Evolutionary conservation across 2,329 filamentous ascomycete genomes (phyloP).

Genomic region (Graphilbum sp.): DNA sequence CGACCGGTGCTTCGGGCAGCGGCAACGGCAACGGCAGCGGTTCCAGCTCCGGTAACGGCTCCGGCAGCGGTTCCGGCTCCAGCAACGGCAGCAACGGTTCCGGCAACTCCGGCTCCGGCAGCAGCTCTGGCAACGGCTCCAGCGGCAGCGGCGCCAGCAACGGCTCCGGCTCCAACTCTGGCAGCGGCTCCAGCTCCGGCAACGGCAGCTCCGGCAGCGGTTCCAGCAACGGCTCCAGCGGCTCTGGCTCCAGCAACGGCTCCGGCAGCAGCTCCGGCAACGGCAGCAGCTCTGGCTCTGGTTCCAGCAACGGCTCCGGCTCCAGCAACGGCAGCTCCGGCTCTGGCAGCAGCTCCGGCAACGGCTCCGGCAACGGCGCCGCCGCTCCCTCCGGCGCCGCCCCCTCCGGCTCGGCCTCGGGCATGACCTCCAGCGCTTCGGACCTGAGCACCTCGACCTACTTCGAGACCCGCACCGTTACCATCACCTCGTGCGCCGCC

Average conservation of each 20-base stretch:
- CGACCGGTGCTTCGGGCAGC: too few species aligned
- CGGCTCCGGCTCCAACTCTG: conserved; percentile 1
- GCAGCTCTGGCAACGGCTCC: too few species aligned
- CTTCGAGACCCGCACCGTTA: conserved; percentile 12
- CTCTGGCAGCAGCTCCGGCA: conserved; percentile 7
- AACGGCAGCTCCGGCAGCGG: too few species aligned
- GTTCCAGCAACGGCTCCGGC: conserved; percentile 1
- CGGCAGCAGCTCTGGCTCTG: conserved; percentile 1
- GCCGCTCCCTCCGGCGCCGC: conserved; percentile 11
- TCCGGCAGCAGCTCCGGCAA: not conserved
- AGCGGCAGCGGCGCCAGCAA: too few species aligned
- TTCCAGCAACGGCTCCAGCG: too few species aligned
- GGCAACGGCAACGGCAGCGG: not conserved
- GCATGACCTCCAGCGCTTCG: conserved; percentile 15
- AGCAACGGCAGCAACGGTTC: too few species aligned
- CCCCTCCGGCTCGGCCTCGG: conserved; percentile 14
- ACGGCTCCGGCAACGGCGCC: conserved; percentile 12
- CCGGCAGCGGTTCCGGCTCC: too few species aligned
- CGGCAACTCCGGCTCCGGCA: conserved; percentile 1
- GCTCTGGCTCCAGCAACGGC: not conserved
- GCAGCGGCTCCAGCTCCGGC: too few species aligned
- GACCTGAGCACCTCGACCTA: conserved; percentile 13
- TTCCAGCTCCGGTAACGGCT: too few species aligned
- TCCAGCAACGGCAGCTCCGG: conserved; percentile 1
- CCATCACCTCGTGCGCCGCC: conserved; percentile 15